Evolutionary conservation across 2,329 filamentous ascomycete genomes (phyloP).

Genomic region (Fusarium buxicola): DNA sequence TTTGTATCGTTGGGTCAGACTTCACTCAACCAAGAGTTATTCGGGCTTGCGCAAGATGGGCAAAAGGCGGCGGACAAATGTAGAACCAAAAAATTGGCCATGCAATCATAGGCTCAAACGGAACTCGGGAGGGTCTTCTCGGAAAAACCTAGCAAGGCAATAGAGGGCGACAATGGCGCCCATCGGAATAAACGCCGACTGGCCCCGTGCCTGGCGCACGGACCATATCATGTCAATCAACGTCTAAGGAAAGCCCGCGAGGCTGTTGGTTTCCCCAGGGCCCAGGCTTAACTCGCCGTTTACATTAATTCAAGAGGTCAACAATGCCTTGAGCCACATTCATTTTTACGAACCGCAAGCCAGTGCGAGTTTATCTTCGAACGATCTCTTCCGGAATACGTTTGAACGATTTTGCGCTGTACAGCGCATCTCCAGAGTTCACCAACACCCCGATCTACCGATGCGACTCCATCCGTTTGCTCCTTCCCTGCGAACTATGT

Average conservation of each 20-base stretch:
- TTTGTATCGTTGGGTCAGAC: constrained; percentile 38
- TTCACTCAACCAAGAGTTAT: constrained; percentile 16
- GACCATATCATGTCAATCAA: constrained; percentile 32
- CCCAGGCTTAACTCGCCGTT: constrained; percentile 39
- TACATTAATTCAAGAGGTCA: constrained; percentile 26
- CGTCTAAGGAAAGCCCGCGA: constrained; percentile 41
- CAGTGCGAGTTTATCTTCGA: constrained; percentile 2
- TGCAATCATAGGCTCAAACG: constrained; percentile 38
- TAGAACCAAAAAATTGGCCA: constrained; percentile 44
- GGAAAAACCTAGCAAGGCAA: constrained; percentile 49
- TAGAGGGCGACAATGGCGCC: constrained; percentile 32
- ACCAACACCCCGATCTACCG: constrained; percentile 27
- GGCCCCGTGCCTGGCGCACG: constrained; percentile 35
- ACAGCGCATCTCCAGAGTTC: constrained; percentile 20
- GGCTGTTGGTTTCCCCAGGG: constrained; percentile 42
- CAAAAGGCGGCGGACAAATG: constrained; percentile 24
- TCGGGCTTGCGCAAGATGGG: constrained; percentile 12
- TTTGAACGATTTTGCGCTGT: constrained; percentile 12
- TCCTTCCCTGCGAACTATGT: constrained; percentile 49
- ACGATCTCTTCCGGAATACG: background rate
- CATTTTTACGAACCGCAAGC: constrained; percentile 12
- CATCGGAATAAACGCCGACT: constrained; percentile 46
- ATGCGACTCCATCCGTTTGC: constrained; percentile 46
- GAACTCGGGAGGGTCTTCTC: constrained; percentile 30
- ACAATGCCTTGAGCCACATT: constrained; percentile 43